Percentiles rank a stretch among this genome's conserved stretches.
These are phyloP conservation scores for Phycomyces blakesleeanus DNA, from an alignment of 192 early-diverging fungal species.

Conservation along the genomic window DNA sequence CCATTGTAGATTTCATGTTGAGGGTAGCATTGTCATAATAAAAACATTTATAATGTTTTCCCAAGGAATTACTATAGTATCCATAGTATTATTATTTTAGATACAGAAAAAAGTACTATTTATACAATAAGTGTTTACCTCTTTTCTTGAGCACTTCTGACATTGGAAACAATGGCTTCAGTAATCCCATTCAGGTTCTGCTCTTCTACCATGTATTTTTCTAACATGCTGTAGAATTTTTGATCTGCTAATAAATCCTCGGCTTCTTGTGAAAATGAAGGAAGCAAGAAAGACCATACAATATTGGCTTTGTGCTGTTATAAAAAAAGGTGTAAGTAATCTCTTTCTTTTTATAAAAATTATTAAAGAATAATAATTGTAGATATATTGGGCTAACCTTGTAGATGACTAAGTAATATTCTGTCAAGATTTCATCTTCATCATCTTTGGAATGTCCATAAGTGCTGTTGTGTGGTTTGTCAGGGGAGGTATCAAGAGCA, in stretches of 20 bases:
- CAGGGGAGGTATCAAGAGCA: not conserved
- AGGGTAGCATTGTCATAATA: slow-evolving; percentile 47
- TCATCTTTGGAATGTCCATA: not conserved
- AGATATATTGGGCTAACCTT: slow-evolving; percentile 17
- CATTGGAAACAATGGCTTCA: slow-evolving; percentile 10
- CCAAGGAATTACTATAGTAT: slow-evolving; percentile 15
- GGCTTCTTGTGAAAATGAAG: slow-evolving; percentile 3
- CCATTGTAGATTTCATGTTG: slow-evolving; percentile 44
- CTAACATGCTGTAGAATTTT: slow-evolving; percentile 25
- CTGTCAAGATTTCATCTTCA: slow-evolving; percentile 1
- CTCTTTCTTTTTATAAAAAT: not conserved
- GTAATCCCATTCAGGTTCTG: slow-evolving; percentile 14
- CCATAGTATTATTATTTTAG: not conserved
- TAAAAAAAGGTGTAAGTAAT: not conserved
- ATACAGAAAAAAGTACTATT: not conserved
- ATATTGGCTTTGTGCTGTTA: slow-evolving; percentile 28
- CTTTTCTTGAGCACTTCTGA: slow-evolving; percentile 18
- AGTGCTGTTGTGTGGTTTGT: not conserved
- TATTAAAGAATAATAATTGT: too few relatives aligned
- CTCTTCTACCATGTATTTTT: slow-evolving; percentile 17
- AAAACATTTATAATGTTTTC: slow-evolving; percentile 32
- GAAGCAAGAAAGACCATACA: slow-evolving; percentile 31
- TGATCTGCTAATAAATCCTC: slow-evolving; percentile 19
- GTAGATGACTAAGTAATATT: slow-evolving; percentile 32
- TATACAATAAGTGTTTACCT: slow-evolving; percentile 15